These are phyloP conservation scores for Cokeromyces recurvatus DNA, from an alignment of 371 early-diverging fungal species.

Conservation along the genomic window DNA sequence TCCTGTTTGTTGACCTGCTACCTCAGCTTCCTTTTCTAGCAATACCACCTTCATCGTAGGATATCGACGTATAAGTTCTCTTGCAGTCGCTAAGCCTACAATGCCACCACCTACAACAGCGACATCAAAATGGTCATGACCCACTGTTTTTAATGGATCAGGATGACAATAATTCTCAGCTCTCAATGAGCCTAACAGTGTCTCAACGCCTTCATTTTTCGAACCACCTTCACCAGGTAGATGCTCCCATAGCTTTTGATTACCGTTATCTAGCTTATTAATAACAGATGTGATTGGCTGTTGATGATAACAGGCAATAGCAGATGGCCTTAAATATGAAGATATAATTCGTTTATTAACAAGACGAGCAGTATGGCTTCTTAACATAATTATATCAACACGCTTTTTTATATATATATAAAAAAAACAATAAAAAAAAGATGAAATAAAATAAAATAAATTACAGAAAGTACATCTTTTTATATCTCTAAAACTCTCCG, in stretches of 20 bases:
- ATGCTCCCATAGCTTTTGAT: constrained; percentile 24
- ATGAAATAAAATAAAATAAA: too few species aligned
- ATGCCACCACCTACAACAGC: constrained; percentile 40
- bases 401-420: too few species aligned
- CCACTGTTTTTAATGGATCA: constrained; percentile 8
- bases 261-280: too few species aligned
- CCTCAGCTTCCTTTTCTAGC: constrained; percentile 41
- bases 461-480: too few species aligned
- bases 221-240: constrained; percentile 31
- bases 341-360: too few species aligned
- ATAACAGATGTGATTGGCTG: too few species aligned
- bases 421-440: too few species aligned
- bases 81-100: constrained; percentile 42
- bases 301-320: too few species aligned
- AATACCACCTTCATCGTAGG: constrained; percentile 33
- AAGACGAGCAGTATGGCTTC: too few species aligned
- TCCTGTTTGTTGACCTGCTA: constrained; percentile 41
- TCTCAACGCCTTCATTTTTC: constrained; percentile 21
- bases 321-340: too few species aligned
- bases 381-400: too few species aligned
- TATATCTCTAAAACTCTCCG: too few species aligned
- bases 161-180: constrained; percentile 21
- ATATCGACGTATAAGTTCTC: constrained; percentile 37
- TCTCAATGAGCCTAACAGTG: constrained; percentile 23
- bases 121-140: constrained; percentile 29